Base-by-base conservation (phyloP, 441 rosid genomes). In the Macaranga tanarius region DNA sequence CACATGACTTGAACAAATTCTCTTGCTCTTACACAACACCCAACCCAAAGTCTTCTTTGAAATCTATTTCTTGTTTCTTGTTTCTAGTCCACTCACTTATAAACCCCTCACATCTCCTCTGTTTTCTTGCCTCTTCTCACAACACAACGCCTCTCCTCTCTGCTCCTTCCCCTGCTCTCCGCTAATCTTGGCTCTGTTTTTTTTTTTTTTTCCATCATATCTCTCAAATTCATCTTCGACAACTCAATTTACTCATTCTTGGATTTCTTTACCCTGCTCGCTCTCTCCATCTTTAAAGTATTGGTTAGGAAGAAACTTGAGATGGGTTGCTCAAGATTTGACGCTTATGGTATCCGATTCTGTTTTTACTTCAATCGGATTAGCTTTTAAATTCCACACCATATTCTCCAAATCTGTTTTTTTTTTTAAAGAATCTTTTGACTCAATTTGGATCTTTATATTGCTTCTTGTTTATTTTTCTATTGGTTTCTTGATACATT, bases 281-380 rank as follows among this genome's bases (percentile, higher is more conserved):
- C 81, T 83, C 82, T 75, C 82, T 77, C 69, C 67, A 8, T 72
- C 22, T 71, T 42, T 7, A 0, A 0, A 11, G 0, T 25, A 38
- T 10, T 59, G 12, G 17, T 74, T 57, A n/a, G 38, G 13, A 28
- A 4, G 16, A 15, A 31, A 57, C 4, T 58, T 51, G 69, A 55
- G 73, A 77, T 84, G 80, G 79, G 71, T 50, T 66, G 61, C 59
- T 79, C 77, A 42, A 45, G 74, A 74, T 63, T 81, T 75, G 51
- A 62, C 28, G 40, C 63, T 70, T 40, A 23, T 67, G 61, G 88
- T 5, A 86, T 84, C 89, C 74, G 85, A 84, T 85, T 80, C 85
- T 79, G 79, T 76, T 77, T 82, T 82, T 75, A 16, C 47, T 54
- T 73, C 81, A 57, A 79, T 85, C 73, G 81, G 86, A 77, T 83